Evolutionary conservation across 768 basidiomycete genomes (phyloP), one percentile per base, ranked within the genome.

Genomic region (Gloeostereum incarnatum): DNA sequence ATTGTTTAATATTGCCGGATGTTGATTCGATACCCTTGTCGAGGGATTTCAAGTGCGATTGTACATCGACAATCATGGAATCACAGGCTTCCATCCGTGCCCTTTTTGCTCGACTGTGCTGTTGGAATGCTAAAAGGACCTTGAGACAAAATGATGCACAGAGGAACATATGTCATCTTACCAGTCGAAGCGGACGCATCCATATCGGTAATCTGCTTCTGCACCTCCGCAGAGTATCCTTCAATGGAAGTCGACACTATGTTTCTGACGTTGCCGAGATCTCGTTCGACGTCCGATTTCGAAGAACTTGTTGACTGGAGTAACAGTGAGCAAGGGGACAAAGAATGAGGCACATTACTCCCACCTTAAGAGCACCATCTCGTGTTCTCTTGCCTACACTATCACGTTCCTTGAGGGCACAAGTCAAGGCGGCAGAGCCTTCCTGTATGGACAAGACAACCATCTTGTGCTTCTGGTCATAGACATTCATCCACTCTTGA

Each of bases 11-110:
- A 39, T 68, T 63, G 33, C 65, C 63, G 11, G 74, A 70, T 23
- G 66, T 65, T 1, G 76, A 70, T 16, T 64, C 58, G 13, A 80
- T 49, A 7, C 66, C 68, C 9, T 66, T 61, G 43, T 78, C 73
- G 39, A 78, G 48, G 38, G 61, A 57, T 17, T 65, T 64, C 48
- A 73, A 73, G 35, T 76, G 68, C 22, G 67, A 61, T 44, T 77
- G 69, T 23, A 74, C 49, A 22, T 75, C 69, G 4, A 61, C 55
- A 21, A 58, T 59, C 49, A 84, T 58, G 3, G 60, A 52, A 29
- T 65, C 61, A 14, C 73, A 77, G 7, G 69, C 66, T 36, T 85
- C 82, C 2, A 79, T 49, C 30, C 86, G 72, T 26, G 77, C 77
- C 34, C 78, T 71, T 51, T 90, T 90, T 11, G 75, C 69, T 38